Conservation (phyloP, 257 asterid genomes). For the Solanum sejunctum region DNA sequence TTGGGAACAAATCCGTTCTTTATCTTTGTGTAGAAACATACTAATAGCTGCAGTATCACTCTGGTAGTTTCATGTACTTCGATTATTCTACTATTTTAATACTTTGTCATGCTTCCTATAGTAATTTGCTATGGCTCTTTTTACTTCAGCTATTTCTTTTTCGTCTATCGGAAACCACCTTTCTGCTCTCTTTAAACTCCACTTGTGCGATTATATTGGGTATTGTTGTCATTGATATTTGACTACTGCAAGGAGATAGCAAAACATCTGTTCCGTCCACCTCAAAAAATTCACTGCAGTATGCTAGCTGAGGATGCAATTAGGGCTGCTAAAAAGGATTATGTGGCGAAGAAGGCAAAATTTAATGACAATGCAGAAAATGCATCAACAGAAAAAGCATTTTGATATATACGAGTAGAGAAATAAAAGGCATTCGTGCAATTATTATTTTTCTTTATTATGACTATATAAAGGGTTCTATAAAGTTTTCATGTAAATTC, state of each 20-base stretch:
- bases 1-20: neutral
- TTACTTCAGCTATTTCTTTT: too few relatives aligned
- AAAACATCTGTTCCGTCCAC: slow-evolving; percentile 85
- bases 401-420: too few relatives aligned
- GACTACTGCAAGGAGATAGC: slow-evolving; percentile 64
- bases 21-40: neutral
- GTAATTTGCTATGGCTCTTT: neutral
- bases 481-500: too few relatives aligned
- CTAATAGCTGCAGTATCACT: neutral
- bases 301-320: slow-evolving; percentile 99
- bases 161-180: neutral
- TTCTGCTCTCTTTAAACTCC: neutral
- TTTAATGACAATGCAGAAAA: too few relatives aligned
- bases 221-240: neutral
- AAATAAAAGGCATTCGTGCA: too few relatives aligned
- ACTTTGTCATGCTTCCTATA: neutral
- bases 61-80: neutral
- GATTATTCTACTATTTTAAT: neutral
- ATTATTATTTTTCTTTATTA: too few relatives aligned
- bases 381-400: too few relatives aligned
- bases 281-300: slow-evolving; percentile 88
- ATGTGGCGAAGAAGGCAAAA: too few relatives aligned
- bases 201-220: neutral
- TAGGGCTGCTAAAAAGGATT: too few relatives aligned
- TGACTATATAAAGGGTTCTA: too few relatives aligned